Evolutionary conservation across 1,284 basidiomycete species (phyloP), one percentile per base, ranked within the genome.

Genomic region (Stereum hirsutum): DNA sequence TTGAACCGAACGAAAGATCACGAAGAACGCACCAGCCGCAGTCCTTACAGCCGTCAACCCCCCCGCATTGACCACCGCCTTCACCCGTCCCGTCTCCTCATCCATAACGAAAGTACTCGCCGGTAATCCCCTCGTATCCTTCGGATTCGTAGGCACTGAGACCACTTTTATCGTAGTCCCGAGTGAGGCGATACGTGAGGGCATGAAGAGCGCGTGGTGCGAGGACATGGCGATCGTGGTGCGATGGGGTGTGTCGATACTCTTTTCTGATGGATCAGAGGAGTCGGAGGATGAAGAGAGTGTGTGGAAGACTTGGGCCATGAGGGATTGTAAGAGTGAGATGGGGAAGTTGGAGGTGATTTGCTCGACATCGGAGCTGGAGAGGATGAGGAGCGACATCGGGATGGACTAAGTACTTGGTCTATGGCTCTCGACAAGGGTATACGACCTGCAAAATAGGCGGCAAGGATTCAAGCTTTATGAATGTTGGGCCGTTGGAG

Each of bases 31-130:
- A 81, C 88, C 85, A 49, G 83, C 85, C 38, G 87, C 89, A 45
- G 85, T 94, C 37, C 90, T 61, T 35, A 90, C 58, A 2, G 88
- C 84, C 1, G 90, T 93, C 47, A 94, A 61, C 30, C 67, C 68
- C 32, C 80, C 66, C 2, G 90, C 81, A 54, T 93, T 92, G 21
- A 93, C 63, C 12, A 93, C 61, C 0, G 84, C 88, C 49, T 71
- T 78, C 8, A 81, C 72, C 2, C 63, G 62, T 2, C 89, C 90
- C 0, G 73, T 78, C 5, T 54, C 53, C 49, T 89, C 82, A 53
- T 92, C 80, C 24, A 94, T 56, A 1, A 93, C 70, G 21, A 91
- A 58, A 0, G 86, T 93, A 2, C 80, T 81, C 0, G 71, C 89
- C 1, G 89, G 86, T 6, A 93, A 56, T 0, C 89, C 89, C 3